Conservation (phyloP, 169 alveolate genomes). For the Plasmodium knowlesi region DNA sequence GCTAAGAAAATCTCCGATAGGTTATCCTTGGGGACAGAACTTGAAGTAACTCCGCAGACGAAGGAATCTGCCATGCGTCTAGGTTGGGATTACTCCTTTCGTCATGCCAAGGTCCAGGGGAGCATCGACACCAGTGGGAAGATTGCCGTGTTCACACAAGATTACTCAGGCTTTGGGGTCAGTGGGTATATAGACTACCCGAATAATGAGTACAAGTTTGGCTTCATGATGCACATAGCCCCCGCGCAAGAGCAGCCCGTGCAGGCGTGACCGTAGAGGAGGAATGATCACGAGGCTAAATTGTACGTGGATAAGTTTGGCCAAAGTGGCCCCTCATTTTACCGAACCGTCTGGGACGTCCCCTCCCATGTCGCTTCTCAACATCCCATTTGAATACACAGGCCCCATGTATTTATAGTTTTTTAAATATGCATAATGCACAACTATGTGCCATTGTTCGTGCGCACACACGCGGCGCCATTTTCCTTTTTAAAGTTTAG, state of each 20-base stretch:
- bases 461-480: neutral
- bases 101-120: constrained; percentile 95
- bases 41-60: constrained; percentile 87
- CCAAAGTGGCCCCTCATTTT: neutral
- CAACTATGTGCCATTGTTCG: neutral
- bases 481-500: neutral
- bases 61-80: constrained; percentile 85
- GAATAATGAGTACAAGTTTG: constrained; percentile 90
- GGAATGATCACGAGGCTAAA: neutral
- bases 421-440: neutral
- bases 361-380: neutral
- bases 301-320: neutral
- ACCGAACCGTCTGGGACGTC: neutral
- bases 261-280: neutral
- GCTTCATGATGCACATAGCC: constrained; percentile 92
- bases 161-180: constrained; percentile 89
- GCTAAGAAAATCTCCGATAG: constrained; percentile 88
- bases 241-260: constrained; percentile 85
- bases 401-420: neutral
- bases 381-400: neutral
- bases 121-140: constrained; percentile 91
- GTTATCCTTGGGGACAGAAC: constrained; percentile 91
- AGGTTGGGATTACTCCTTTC: constrained; percentile 93
- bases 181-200: constrained; percentile 92
- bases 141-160: constrained; percentile 91